Evolutionary conservation across 1,284 basidiomycete genomes (phyloP).

Genomic region (Ceratobasidium sp.): DNA sequence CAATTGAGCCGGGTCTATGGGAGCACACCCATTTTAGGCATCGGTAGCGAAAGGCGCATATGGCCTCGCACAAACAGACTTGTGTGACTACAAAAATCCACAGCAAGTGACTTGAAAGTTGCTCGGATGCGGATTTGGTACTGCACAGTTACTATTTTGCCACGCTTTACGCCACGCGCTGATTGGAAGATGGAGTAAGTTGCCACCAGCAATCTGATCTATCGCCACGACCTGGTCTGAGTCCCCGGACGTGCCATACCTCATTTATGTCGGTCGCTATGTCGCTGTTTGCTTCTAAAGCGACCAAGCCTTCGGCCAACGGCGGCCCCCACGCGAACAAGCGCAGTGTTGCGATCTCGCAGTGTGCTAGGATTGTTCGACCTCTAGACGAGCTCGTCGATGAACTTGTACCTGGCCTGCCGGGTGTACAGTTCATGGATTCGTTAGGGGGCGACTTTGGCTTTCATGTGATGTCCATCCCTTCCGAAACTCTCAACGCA

Average conservation of each 20-base stretch:
- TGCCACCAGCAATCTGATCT: background rate
- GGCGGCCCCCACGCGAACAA: background rate
- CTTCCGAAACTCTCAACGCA: background rate
- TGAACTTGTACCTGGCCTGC: background rate
- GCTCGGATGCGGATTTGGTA: background rate
- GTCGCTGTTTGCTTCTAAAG: constrained; percentile 30
- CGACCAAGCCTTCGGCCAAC: background rate
- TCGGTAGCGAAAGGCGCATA: too few relatives aligned
- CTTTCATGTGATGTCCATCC: background rate
- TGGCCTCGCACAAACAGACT: too few relatives aligned
- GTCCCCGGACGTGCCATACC: background rate
- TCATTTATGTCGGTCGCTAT: background rate
- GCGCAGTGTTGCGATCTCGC: constrained; percentile 15
- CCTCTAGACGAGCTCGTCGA: constrained; percentile 16
- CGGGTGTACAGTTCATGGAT: background rate
- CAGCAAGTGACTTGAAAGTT: too few relatives aligned
- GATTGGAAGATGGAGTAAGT: background rate
- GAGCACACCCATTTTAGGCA: too few relatives aligned
- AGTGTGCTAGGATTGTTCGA: background rate
- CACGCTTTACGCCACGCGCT: background rate
- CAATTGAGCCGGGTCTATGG: too few relatives aligned
- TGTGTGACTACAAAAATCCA: too few relatives aligned
- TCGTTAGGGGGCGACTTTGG: background rate
- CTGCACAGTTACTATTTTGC: background rate
- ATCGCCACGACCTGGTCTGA: background rate